Evolutionary conservation across 2,329 filamentous ascomycete genomes (phyloP), one percentile per base, ranked within the genome.

Genomic region (Fragosphaeria purpurea): DNA sequence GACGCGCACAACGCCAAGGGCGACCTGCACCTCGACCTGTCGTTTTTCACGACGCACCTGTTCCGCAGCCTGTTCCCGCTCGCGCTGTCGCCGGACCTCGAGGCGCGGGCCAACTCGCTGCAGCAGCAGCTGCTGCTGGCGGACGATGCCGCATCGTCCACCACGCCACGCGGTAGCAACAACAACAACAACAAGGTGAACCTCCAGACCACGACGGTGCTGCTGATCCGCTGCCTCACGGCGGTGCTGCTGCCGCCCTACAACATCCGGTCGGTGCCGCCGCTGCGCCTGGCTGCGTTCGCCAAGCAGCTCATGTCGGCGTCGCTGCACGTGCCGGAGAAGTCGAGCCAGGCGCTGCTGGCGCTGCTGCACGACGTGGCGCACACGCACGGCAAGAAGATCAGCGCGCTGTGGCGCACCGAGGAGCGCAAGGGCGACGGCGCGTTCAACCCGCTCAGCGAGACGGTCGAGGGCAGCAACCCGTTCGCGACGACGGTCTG

Each of bases 401-500:
- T 97, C 42, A 79, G 79, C 39, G 80, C 84, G n/a, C 67, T 98
- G 54, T 98, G 93, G 91, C 83, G 94, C 61, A 95, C 89, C 0
- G 91, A 97, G 64, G 93, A 97, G 71, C 77, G 91, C 46, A 86
- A 87, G 64, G 91, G 91, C 6, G 91, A 97, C 63, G 93, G 93
- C 3, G 79, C 84, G 1, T 97, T 87, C 61, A 85, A 90, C 66
- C 75, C 88, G 1, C 65, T 84, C 42, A 80, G 82, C 43, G 75
- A 77, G 33, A 86, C 84, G 56, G 78, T 94, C 4, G 91, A 96
- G 67, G 83, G 80, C 7, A 90, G 85, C 58, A 97, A 97, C 68
- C 89, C 91, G 1, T 95, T 93, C 67, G 86, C 90, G 0, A 81
- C 83, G 5, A 96, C 88, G 0, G 77, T 94, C 1, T 98, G 91